Base-by-base conservation (phyloP, 2,329 filamentous ascomycete species). In the Clonostachys solani region DNA sequence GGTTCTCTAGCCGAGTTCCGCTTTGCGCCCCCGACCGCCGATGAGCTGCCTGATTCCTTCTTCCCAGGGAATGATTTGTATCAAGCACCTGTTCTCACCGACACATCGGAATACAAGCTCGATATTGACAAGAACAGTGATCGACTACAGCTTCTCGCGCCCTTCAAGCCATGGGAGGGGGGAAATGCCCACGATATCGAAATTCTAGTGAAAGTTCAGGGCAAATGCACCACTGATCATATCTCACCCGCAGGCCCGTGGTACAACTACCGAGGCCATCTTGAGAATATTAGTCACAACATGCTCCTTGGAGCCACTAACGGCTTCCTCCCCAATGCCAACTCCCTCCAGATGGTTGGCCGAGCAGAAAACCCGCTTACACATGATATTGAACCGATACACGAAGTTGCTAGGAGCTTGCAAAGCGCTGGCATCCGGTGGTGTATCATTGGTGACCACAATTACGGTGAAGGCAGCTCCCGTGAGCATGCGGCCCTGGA, bases 401-500 rank as follows among this genome's bases (percentile, higher is more conserved):
- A 60, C 8, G 53, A 61, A 15, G 53, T 58, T 4, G 63, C 63
- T 6, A 56, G 56, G 17, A 46, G 49, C 12, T 40, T 62, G 37
- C 54, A 59, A 37, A 35, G 45, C 9, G 45, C 38, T 4, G 52
- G 58, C 6, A 46, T 55, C 3, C 48, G 52, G 4, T 68, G 60
- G 57, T 62, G 57, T 42, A 62, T 66, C 35, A 53, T 68, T 16
- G 64, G 59, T 2, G 63, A 68, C 16, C 51, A 53, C 33, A 69
- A 91, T 72, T 94, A 95, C 72, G 89, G 89, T 60, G 89, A 95
- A 70, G 89, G 89, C 53, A 85, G 79, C 59, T 92, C 89, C 47
- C 84, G 89, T 73, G 89, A 95, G 73, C 89, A 95, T 67, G 89
- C 89, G 57, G 89, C 89, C 60, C 79, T 95, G 50, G 87, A 94